Conservation (phyloP, 2,329 filamentous ascomycete genomes). For the Calonectria multiphialidica region DNA sequence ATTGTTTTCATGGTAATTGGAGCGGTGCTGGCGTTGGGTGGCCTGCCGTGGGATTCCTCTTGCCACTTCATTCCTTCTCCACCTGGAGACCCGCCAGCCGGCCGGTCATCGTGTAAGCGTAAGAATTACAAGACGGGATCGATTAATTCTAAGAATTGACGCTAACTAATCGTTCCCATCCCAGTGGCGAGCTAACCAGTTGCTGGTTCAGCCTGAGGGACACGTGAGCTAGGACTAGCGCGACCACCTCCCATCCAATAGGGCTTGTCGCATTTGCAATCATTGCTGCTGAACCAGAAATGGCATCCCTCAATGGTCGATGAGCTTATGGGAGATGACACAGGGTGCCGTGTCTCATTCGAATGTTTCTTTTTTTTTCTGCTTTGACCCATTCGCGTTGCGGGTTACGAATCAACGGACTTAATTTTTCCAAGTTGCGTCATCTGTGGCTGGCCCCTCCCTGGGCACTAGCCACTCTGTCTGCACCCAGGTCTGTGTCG, state of each 20-base stretch:
- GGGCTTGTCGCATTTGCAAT: background rate
- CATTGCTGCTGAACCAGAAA: background rate
- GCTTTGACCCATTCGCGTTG: background rate
- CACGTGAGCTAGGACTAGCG: background rate
- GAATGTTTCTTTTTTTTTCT: background rate
- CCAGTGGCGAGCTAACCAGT: background rate
- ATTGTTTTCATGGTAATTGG: background rate
- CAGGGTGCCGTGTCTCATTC: background rate
- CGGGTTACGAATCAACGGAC: background rate
- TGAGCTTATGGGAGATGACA: background rate
- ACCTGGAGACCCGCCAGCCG: background rate
- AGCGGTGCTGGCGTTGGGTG: background rate
- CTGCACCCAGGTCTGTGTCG: background rate
- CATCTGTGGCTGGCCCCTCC: background rate
- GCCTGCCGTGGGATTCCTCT: background rate
- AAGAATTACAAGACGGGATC: background rate
- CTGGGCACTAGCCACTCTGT: background rate
- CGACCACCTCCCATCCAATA: background rate
- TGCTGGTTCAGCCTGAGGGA: background rate
- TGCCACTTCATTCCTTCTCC: background rate
- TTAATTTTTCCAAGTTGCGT: background rate
- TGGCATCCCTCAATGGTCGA: background rate
- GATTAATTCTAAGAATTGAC: background rate
- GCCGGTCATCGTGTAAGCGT: background rate
- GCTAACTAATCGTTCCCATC: slow-evolving; percentile 3